Base-by-base conservation (phyloP, 768 basidiomycete species). In the Pholiota molesta region DNA sequence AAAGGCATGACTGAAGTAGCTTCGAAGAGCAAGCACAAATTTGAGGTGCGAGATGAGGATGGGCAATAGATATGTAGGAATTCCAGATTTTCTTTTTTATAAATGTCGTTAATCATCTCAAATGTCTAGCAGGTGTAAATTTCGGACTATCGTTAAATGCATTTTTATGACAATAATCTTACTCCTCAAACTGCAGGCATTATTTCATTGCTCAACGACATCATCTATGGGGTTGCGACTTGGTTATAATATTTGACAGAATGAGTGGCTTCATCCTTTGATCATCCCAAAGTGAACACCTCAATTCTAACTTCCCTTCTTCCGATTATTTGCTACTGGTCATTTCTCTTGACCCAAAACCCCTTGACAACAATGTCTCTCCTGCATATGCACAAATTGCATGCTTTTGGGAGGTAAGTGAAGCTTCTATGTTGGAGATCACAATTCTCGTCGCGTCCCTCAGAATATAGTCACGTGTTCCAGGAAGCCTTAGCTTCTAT, bases 1-100 rank as follows among this genome's bases (percentile, higher is more conserved):
- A 91, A 91, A 75, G 92, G 92, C 21, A 93, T 95, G 91, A 94
- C 92, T 47, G 88, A 88, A 70, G 84, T 86, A 4, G 82, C 80
- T n/a, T 71, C 80, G 31, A 81, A 83, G 66, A 82, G 78, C 64
- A 94, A 94, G 70, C 92, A 94, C 74, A 93, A 92, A 71, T 95
- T 94, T 71, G 76, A 78, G 54, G 64, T 74, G 0, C 69, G 63
- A 35, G 85, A 85, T 7, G 88, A 86, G 10, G 74, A 81, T 23
- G 75, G 68, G 16, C 71, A 66, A 69, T 76, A 74, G 71, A 69
- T 52, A 61, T 66, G 63, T 69, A 61, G 56, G 56, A 40, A 45
- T 40, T 26, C n/a, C 31, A 21, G 21, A 31, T 52, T 40, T 62
- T 16, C 33, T 39, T 16, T 55, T 23, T 51, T 35, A 13, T 49